Base-by-base conservation (phyloP, 2,329 filamentous ascomycete species). In the Colletotrichum higginsianum region DNA sequence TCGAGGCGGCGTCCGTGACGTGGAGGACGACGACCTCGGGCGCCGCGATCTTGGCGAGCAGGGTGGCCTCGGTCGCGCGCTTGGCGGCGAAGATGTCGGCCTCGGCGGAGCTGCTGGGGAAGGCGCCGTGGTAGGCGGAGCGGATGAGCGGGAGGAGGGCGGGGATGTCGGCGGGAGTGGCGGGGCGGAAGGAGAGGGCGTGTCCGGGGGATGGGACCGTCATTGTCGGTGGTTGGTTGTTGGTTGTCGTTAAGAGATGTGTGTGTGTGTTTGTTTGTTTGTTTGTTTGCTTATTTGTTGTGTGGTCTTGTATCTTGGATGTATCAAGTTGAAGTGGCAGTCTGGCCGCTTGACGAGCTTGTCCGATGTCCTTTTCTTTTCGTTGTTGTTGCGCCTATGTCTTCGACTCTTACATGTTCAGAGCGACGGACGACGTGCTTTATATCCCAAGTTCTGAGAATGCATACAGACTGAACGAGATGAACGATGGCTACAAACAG, bases 51-150 rank as follows among this genome's bases (percentile, higher is more conserved):
- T 86, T 86, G 55, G 69, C 74, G 8, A 78, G 62, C 2, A 86
- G 73, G 7, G 80, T 80, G 0, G 68, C 72, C 1, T 76, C 72
- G 72, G 83, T 80, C 76, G 86, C 86, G 77, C 85, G 84, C 30
- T 83, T 78, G 75, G 82, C 84, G 12, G 76, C 76, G 23, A 86
- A 74, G 11, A 86, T 78, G 67, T 86, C 82, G 18, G 84, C 83
- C 73, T 86, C 85, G 4, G 83, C 85, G 16, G 85, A 86, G 85
- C 85, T 75, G 40, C 81, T 79, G 74, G 79, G 82, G 30, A 76
- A 66, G 2, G 81, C 80, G 62, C 84, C 85, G 69, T 84, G 84
- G 78, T 85, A 87, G 49, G 84, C 84, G 2, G 82, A 81, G 60
- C 80, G 78, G 60, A 86, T 79, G 62, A 87, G 81, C 4, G 78